phyloP scores from a whole-genome alignment of 257 asterid genomes.

The Perilla frutescens region DNA sequence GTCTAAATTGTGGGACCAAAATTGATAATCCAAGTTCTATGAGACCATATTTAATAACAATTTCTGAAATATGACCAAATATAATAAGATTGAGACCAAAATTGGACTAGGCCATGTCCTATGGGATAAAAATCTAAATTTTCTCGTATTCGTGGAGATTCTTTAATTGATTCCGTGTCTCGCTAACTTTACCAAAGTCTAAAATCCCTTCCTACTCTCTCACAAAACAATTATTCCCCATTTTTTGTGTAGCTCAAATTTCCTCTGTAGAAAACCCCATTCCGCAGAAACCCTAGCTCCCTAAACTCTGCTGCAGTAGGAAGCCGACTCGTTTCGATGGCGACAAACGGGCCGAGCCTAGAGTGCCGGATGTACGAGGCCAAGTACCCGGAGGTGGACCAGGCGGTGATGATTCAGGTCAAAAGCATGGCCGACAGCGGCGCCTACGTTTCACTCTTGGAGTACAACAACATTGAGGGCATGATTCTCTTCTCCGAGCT shows the following conservation, averaged over 20 bases:
- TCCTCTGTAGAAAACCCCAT: slow-evolving; percentile 15
- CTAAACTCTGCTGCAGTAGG: not conserved
- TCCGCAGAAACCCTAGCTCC: slow-evolving; percentile 32
- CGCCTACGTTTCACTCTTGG: slow-evolving; percentile 88
- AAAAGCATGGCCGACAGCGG: slow-evolving; percentile 99
- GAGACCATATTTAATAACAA: too few relatives aligned
- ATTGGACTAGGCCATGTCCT: too few relatives aligned
- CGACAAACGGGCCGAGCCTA: slow-evolving; percentile 69
- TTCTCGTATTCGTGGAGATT: too few relatives aligned
- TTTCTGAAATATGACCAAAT: too few relatives aligned
- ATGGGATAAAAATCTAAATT: too few relatives aligned
- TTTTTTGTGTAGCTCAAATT: not conserved
- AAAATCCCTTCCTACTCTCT: not conserved
- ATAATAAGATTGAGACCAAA: too few relatives aligned
- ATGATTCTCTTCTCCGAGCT: slow-evolving; percentile 97
- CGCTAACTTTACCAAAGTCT: too few relatives aligned
- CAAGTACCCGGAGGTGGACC: slow-evolving; percentile 91
- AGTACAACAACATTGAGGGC: slow-evolving; percentile 95
- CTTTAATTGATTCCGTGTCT: too few relatives aligned
- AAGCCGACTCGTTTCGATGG: slow-evolving; percentile 46
- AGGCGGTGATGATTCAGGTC: slow-evolving; percentile 94
- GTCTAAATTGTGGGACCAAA: too few relatives aligned
- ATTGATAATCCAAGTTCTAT: too few relatives aligned
- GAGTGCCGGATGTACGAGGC: slow-evolving; percentile 99
- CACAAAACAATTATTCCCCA: not conserved